phyloP scores from a whole-genome alignment of 176 grass and related monocot species.

The Eragrostis nindensis region DNA sequence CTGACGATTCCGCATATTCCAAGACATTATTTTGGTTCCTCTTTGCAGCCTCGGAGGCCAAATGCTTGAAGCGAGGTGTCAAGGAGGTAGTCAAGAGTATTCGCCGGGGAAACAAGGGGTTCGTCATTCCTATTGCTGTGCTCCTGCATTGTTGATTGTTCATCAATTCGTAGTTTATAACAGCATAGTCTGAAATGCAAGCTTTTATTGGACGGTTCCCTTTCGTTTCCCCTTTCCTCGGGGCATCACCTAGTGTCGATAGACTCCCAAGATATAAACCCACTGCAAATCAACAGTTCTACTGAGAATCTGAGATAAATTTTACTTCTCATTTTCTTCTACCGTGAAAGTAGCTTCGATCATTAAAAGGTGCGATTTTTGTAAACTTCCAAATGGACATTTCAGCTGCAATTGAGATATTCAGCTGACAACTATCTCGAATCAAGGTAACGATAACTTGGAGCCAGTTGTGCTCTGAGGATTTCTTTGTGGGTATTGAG shows the following conservation, averaged over 20 bases:
- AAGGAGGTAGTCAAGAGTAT: conserved; percentile 99
- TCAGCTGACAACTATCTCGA: neutral
- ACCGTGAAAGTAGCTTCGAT: neutral
- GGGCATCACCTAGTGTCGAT: no score
- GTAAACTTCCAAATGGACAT: neutral
- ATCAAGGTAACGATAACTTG: neutral
- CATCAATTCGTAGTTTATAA: neutral
- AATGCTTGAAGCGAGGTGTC: conserved; percentile 92
- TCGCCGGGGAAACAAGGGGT: conserved; percentile 85
- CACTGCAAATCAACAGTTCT: neutral
- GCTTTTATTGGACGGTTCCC: neutral
- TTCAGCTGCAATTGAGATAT: neutral
- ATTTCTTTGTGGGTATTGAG: neutral
- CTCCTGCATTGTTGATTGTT: neutral
- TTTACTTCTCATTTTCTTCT: neutral
- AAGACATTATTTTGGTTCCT: neutral
- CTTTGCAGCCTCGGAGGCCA: conserved; percentile 69
- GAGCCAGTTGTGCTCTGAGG: no score
- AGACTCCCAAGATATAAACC: no score
- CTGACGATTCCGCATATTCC: neutral
- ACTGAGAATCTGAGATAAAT: neutral
- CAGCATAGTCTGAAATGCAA: neutral
- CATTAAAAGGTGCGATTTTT: neutral
- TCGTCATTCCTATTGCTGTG: conserved; percentile 2
- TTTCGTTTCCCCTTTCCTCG: no score